Conservation (phyloP, 1,284 basidiomycete genomes). For the Ganoderma multipileum region DNA sequence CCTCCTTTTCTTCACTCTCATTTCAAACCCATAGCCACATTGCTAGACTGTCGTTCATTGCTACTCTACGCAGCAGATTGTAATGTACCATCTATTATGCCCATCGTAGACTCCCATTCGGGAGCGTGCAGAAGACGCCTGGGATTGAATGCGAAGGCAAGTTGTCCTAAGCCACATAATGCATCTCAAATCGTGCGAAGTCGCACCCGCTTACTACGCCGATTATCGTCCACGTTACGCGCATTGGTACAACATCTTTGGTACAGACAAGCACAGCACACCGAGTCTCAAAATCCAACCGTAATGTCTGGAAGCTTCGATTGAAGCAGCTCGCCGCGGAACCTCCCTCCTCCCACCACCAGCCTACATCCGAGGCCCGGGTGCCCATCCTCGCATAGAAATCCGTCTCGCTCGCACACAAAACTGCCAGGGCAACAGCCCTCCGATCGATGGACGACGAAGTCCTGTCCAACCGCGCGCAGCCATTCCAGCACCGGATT, state of each 20-base stretch:
- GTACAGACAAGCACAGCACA: not conserved
- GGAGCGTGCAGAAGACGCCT: too few species aligned
- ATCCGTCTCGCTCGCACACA: not conserved
- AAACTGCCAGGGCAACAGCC: not conserved
- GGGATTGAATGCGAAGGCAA: too few species aligned
- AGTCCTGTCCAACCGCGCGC: not conserved
- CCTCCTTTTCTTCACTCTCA: too few species aligned
- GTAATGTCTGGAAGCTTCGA: too few species aligned
- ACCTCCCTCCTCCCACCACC: not conserved
- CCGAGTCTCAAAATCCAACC: not conserved
- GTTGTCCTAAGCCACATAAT: too few species aligned
- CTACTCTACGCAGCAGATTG: not conserved
- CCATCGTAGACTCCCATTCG: not conserved
- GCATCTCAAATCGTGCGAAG: too few species aligned
- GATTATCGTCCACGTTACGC: not conserved
- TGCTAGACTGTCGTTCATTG: too few species aligned
- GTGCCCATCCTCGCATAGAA: not conserved
- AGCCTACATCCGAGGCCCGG: not conserved
- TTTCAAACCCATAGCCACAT: too few species aligned
- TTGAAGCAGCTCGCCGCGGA: not conserved
- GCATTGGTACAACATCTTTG: not conserved
- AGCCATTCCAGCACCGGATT: conserved; percentile 1
- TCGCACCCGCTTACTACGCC: too few species aligned
- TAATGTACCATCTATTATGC: not conserved
- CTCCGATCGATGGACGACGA: not conserved